Conservation (phyloP, 208 protist genomes). For the Dictyostelium gargantuum region DNA sequence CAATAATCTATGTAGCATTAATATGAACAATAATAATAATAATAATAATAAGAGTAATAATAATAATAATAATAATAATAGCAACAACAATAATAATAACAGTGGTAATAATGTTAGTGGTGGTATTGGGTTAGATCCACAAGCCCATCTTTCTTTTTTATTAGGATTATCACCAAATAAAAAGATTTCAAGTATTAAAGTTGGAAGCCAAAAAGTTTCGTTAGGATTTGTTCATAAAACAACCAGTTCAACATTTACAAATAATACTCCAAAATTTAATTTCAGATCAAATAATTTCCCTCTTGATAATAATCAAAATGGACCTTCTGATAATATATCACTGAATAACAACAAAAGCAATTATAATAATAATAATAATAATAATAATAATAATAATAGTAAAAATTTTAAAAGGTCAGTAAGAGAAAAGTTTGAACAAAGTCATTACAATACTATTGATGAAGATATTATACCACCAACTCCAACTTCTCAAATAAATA, state of each 20-base stretch:
- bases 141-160: neutral
- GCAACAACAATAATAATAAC: neutral
- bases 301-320: neutral
- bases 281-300: slow-evolving; percentile 12
- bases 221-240: neutral
- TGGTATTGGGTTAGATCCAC: neutral
- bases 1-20: too few relatives aligned
- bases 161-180: slow-evolving; percentile 7
- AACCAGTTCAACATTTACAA: neutral
- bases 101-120: neutral
- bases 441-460: neutral
- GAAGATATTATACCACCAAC: neutral
- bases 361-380: neutral
- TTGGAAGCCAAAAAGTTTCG: slow-evolving; percentile 31
- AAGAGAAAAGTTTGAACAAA: neutral
- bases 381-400: neutral
- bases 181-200: slow-evolving; percentile 9
- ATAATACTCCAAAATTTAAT: neutral
- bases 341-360: neutral
- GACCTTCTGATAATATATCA: too few relatives aligned
- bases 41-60: neutral
- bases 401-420: neutral
- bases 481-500: neutral
- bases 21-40: too few relatives aligned
- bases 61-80: neutral